Base-by-base conservation (phyloP, 1,284 basidiomycete genomes). In the Xerocomus subilludens region DNA sequence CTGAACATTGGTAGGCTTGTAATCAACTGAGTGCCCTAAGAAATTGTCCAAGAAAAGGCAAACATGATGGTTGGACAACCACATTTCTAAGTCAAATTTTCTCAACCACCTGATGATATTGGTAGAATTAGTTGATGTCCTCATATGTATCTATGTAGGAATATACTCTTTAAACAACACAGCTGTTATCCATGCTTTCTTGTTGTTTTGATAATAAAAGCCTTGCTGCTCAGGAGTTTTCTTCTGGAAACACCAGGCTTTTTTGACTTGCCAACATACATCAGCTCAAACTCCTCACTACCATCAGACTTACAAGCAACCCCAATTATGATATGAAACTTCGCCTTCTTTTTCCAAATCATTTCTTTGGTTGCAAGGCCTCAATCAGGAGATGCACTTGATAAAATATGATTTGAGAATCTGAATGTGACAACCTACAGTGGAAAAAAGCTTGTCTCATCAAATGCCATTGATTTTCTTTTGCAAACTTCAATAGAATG, bases 391-490 rank as follows among this genome's bases (percentile, higher is more conserved):
- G 68, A 49, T 20, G 64, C 63, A 64, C 74, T 77, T 23, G n/a
- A n/a, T n/a, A n/a, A 25, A 38, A 9, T 16, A 53, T 23, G 27
- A 4, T n/a, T 9, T 53, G 18, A 8, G 10, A 4, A 53, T n/a
- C 18, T 18, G 8, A 8, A n/a, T 30, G 4, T 13, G 30, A 47
- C 21, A 49, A 30, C 64, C 59, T 59, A 69, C 64, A 69, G 60
- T 49, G 36, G 27, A 63, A 74, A 68, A 6, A 85, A 76, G 21
- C 81, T 77, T n/a, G 81, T 83, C 68, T 87, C 83, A 74, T 87
- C 85, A 67, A 82, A 74, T 87, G 86, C 42, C 78, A 84, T 7
- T 51, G 18, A 76, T 87, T 82, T 30, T 79, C 70, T 3, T 71
- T 73, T 5, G 73, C 49, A 72, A 79, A 86, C 23, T 72, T 63